Percentiles rank a stretch among this genome's conserved stretches.
These are phyloP conservation scores for Stephanodiscus minutulus DNA, from an alignment of 108 stramenopile species.

Conservation along the genomic window DNA sequence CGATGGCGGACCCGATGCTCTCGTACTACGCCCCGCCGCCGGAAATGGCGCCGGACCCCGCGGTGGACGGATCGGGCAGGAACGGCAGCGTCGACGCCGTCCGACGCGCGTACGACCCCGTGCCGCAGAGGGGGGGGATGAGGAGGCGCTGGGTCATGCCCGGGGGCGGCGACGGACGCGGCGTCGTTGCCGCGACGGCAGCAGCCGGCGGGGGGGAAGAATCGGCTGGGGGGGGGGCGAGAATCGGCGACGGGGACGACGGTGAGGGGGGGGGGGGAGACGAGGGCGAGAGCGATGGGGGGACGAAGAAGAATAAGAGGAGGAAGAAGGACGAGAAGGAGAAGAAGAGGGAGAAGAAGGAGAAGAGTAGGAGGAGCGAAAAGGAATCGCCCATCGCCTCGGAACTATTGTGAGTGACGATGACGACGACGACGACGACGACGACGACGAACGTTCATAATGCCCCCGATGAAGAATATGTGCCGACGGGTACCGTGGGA, in stretches of 20 bases:
- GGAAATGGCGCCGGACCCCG: slow-evolving; percentile 52
- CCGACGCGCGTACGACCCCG: slow-evolving; percentile 62
- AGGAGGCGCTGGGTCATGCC: slow-evolving; percentile 80
- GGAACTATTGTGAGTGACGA: no score
- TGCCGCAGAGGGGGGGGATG: slow-evolving; percentile 75
- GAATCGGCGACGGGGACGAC: not conserved
- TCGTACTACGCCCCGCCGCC: slow-evolving; percentile 21
- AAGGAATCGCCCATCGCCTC: no score
- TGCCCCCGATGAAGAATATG: no score
- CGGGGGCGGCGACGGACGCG: slow-evolving; percentile 17
- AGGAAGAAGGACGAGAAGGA: slow-evolving; percentile 1
- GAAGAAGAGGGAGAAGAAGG: slow-evolving; percentile 23
- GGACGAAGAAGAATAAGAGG: not conserved
- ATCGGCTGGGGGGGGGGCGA: not conserved
- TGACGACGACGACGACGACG: no score
- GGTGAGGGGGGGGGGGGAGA: not conserved
- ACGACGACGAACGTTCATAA: no score
- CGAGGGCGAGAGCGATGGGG: not conserved
- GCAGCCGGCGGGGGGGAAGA: not conserved
- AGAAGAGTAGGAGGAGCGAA: slow-evolving; percentile 38
- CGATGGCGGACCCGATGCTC: slow-evolving; percentile 19
- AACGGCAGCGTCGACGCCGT: slow-evolving; percentile 44
- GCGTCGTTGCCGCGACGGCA: not conserved
- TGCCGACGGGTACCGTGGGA: no score
- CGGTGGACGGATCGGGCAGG: slow-evolving; percentile 7